A percentile compares a stretch with the other conserved stretches of the same genome.
phyloP scores from a whole-genome alignment of 495 filamentous ascomycete genomes.

The Penicillium waksmanii region DNA sequence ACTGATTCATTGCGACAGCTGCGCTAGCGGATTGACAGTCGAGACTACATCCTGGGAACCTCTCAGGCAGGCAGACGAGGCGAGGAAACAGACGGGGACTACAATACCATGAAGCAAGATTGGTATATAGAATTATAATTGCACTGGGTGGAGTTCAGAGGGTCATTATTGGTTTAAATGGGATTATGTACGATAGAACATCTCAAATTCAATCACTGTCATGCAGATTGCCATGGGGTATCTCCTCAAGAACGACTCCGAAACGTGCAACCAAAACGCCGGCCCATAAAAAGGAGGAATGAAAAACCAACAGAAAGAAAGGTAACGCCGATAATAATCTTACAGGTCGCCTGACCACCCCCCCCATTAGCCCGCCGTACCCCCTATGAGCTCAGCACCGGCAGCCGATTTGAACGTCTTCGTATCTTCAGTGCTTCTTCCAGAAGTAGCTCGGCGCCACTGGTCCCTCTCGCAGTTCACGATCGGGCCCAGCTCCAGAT shows the following conservation, averaged over 20 bases:
- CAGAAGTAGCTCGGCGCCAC: conserved; percentile 41
- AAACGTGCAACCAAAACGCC: conserved; percentile 25
- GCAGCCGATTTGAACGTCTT: conserved; percentile 29
- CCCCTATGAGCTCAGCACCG: conserved; percentile 34
- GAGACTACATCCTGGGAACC: conserved; percentile 83
- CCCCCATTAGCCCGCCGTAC: conserved; percentile 32
- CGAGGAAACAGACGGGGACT: conserved; percentile 21
- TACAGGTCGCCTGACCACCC: conserved; percentile 10
- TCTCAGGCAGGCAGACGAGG: conserved; percentile 35
- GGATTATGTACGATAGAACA: not conserved
- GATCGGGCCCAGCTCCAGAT: conserved; percentile 49
- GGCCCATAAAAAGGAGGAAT: conserved; percentile 17
- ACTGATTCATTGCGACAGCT: conserved; percentile 54
- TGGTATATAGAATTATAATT: conserved; percentile 5
- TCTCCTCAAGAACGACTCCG: conserved; percentile 40
- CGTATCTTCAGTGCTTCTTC: conserved; percentile 35
- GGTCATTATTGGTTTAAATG: conserved; percentile 15
- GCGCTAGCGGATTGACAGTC: conserved; percentile 72
- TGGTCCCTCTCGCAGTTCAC: conserved; percentile 51
- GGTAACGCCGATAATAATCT: conserved; percentile 28
- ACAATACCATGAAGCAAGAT: conserved; percentile 4
- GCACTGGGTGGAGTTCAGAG: conserved; percentile 36
- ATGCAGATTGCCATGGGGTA: conserved; percentile 39
- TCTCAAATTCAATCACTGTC: conserved; percentile 19
- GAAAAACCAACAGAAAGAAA: conserved; percentile 3